Evolutionary conservation across 345 rosid genomes (phyloP), one percentile per base, ranked within the genome.

Genomic region (Corchorus capsularis): DNA sequence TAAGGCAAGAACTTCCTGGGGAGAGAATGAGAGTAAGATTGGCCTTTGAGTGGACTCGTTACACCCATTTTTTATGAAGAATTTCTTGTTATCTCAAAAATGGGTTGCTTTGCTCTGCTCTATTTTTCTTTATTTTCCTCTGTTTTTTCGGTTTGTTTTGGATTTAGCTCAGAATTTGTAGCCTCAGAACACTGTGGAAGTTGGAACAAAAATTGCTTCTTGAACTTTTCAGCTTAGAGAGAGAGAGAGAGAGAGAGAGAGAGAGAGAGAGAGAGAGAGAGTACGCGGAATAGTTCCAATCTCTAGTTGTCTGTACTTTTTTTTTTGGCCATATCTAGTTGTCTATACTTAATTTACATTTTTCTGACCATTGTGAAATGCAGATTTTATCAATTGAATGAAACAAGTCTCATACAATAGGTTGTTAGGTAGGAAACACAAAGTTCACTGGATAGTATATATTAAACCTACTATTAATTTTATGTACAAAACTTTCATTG

Each of bases 1-100:
- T 84, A 91, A 0, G 84, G 86, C 70, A 87, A 80, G 71, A 87
- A 61, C 82, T 82, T 90, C 77, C 56, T 82, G 72, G 71, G 15
- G 43, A 83, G 60, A 15, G 86, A 80, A 43, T 49, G 65, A 50
- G 71, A 63, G 50, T 75, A 75, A 53, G 49, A 67, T 27, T 79
- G 81, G 63, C 78, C 83, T 67, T 86, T 86, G 72, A 76, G 79
- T 14, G 86, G 84, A 52, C 83, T 83, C 8, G 68, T 45, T 14
- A 69, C 70, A n/a, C 86, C 85, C 93, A 89, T 89, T 62, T 76
- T 54, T 63, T 4, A 14, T 15, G 5, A 32, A 50, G n/a, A 52
- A 16, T 8, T 16, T 19, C n/a, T 27, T 54, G 55, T 27, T 60
- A 13, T 13, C 39, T 14, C 64, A 61, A 27, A 27, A 27, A 61